These are phyloP conservation scores for Xylaria sp. DNA, from an alignment of 2,329 filamentous ascomycete species.

Conservation along the genomic window DNA sequence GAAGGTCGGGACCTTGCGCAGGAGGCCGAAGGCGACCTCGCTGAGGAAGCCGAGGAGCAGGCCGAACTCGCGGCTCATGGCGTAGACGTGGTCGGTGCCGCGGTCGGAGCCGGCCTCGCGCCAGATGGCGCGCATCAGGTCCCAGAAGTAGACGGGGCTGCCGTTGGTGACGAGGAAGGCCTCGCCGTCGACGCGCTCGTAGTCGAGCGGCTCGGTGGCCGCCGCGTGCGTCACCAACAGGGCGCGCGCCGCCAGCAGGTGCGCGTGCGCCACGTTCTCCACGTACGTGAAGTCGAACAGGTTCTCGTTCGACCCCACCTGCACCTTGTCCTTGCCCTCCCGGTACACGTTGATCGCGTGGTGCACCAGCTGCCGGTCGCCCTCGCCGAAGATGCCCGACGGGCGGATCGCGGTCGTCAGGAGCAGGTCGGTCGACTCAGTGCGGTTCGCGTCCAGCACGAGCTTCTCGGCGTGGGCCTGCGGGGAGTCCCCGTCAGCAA, in stretches of 20 bases:
- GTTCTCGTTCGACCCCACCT: slow-evolving; percentile 73
- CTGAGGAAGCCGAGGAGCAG: slow-evolving; percentile 54
- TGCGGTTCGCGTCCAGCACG: slow-evolving; percentile 75
- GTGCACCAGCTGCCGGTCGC: slow-evolving; percentile 76
- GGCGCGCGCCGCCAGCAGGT: slow-evolving; percentile 77
- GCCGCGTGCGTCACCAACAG: slow-evolving; percentile 65
- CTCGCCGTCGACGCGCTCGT: slow-evolving; percentile 80
- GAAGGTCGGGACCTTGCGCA: slow-evolving; percentile 59
- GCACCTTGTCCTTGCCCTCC: slow-evolving; percentile 70
- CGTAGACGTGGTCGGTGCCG: slow-evolving; percentile 59
- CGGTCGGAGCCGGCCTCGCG: slow-evolving; percentile 55
- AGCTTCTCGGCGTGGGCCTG: slow-evolving; percentile 78
- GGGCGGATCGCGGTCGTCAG: slow-evolving; percentile 82
- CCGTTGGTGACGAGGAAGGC: slow-evolving; percentile 92
- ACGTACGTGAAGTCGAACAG: slow-evolving; percentile 68
- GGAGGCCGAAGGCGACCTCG: slow-evolving; percentile 54
- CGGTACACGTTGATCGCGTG: slow-evolving; percentile 73
- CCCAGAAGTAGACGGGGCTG: slow-evolving; percentile 87
- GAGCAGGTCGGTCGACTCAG: slow-evolving; percentile 58
- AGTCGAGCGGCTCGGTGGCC: slow-evolving; percentile 65
- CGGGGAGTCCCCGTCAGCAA: slow-evolving; percentile 14
- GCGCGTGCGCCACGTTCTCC: slow-evolving; percentile 71
- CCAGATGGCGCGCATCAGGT: slow-evolving; percentile 82
- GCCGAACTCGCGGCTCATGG: slow-evolving; percentile 55
- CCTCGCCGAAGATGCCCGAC: slow-evolving; percentile 88